A percentile compares a stretch with the other conserved stretches of the same genome.
Evolutionary conservation across 2,329 filamentous ascomycete genomes (phyloP).

Genomic region (Dichotomopilus funicola): DNA sequence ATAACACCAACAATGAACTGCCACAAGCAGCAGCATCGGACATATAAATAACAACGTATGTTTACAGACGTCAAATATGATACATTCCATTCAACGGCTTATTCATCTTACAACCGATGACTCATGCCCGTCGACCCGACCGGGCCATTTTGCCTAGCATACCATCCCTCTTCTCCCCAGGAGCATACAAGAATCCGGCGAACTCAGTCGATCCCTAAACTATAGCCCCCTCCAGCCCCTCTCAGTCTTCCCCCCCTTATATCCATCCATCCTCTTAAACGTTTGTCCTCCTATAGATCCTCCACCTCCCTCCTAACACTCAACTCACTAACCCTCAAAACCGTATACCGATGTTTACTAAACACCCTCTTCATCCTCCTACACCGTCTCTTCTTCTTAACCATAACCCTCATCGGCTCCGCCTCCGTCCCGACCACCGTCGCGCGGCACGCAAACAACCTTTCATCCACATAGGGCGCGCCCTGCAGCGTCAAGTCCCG

Average conservation of each 20-base stretch:
- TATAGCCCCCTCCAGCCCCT: too few relatives aligned
- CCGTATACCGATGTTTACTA: conserved; percentile 88
- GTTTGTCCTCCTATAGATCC: neutral
- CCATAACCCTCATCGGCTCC: conserved; percentile 68
- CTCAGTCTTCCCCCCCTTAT: neutral
- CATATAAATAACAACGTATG: too few relatives aligned
- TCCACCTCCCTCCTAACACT: conserved; percentile 44
- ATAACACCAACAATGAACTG: too few relatives aligned
- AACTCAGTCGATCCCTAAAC: too few relatives aligned
- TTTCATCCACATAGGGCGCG: conserved; percentile 72
- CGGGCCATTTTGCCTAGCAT: too few relatives aligned
- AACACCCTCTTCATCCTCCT: conserved; percentile 66
- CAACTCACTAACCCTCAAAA: conserved; percentile 77
- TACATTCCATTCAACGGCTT: too few relatives aligned
- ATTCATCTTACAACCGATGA: too few relatives aligned
- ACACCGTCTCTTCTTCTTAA: conserved; percentile 76
- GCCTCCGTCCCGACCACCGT: conserved; percentile 78
- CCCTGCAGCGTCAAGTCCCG: conserved; percentile 87
- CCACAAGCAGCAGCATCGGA: too few relatives aligned
- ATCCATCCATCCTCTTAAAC: neutral
- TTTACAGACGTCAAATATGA: too few relatives aligned
- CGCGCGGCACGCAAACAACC: conserved; percentile 77
- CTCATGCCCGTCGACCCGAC: too few relatives aligned
- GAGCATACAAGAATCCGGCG: too few relatives aligned
- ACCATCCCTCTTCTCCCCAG: too few relatives aligned